phyloP scores from a whole-genome alignment of 139 green algal genomes.

The Auxenochlorella protothecoides region DNA sequence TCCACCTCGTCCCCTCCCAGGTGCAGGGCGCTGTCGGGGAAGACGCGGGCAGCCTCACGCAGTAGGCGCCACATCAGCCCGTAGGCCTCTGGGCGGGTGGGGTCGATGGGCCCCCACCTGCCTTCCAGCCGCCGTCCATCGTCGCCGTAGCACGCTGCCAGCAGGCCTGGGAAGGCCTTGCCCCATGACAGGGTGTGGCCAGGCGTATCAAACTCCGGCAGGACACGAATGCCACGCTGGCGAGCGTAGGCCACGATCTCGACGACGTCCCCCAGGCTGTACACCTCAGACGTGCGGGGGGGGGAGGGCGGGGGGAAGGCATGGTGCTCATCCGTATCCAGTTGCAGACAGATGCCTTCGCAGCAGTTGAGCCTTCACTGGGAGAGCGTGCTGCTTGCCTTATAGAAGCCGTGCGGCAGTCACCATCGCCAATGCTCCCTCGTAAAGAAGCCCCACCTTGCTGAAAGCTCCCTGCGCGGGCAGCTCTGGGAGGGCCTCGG shows the following conservation, averaged over 20 bases:
- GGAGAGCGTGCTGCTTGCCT: too few relatives aligned
- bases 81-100: slow-evolving; percentile 22
- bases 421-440: too few relatives aligned
- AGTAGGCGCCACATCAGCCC: slow-evolving; percentile 29
- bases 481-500: slow-evolving; percentile 17
- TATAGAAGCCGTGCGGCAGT: too few relatives aligned
- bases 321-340: too few relatives aligned
- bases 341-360: too few relatives aligned
- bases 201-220: slow-evolving; percentile 50
- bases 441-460: too few relatives aligned
- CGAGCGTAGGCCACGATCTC: slow-evolving; percentile 36
- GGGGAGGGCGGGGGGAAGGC: too few relatives aligned
- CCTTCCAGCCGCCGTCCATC: slow-evolving; percentile 4
- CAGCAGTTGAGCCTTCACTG: too few relatives aligned
- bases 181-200: slow-evolving; percentile 45
- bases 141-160: slow-evolving; percentile 30
- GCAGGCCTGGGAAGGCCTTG: slow-evolving; percentile 26
- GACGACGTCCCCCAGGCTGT: slow-evolving; percentile 10
- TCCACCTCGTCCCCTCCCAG: slow-evolving; percentile 52
- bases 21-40: slow-evolving; percentile 46
- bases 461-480: slow-evolving; percentile 14
- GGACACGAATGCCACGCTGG: slow-evolving; percentile 37
- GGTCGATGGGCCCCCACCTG: slow-evolving; percentile 18
- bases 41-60: slow-evolving; percentile 16
- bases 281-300: too few relatives aligned